Evolutionary conservation across 1,284 basidiomycete species (phyloP).

Genomic region (Irpex lacteus): DNA sequence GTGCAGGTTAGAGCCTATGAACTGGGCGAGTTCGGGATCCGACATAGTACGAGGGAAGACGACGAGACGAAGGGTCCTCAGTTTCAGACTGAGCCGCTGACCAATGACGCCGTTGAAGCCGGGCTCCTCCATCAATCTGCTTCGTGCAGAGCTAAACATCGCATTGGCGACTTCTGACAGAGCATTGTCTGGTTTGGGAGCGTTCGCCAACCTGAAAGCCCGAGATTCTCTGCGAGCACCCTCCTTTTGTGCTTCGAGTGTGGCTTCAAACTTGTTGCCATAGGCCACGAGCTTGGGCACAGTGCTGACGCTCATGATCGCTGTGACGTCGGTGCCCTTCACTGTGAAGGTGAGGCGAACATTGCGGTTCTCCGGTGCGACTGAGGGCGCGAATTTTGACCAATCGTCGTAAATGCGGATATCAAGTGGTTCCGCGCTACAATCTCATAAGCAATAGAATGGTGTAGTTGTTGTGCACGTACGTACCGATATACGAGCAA

Average conservation of each 20-base stretch:
- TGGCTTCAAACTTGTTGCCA: conserved; percentile 67
- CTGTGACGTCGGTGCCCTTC: conserved; percentile 67
- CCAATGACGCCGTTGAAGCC: conserved; percentile 58
- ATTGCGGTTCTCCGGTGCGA: conserved; percentile 48
- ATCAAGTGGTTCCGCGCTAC: conserved; percentile 74
- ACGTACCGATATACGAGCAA: conserved; percentile 77
- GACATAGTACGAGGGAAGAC: conserved; percentile 75
- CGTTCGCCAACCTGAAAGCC: conserved; percentile 63
- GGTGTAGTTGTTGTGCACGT: conserved; percentile 1
- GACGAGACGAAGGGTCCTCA: conserved; percentile 61
- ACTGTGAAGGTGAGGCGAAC: conserved; percentile 77
- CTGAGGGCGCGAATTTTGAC: conserved; percentile 47
- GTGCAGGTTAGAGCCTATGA: conserved; percentile 61
- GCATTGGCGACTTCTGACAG: conserved; percentile 82
- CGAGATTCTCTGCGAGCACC: conserved; percentile 72
- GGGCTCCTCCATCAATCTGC: conserved; percentile 62
- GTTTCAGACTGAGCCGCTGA: conserved; percentile 70
- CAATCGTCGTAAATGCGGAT: conserved; percentile 84
- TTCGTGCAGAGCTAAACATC: conserved; percentile 73
- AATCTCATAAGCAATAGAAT: background rate
- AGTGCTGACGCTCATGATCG: conserved; percentile 69
- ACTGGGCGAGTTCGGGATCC: conserved; percentile 71
- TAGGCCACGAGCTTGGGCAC: conserved; percentile 74
- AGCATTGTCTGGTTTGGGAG: conserved; percentile 71
- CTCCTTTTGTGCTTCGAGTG: conserved; percentile 70